Percentiles rank a stretch among this genome's conserved stretches.
Conservation (phyloP, 768 basidiomycete genomes). For the Tulasnella sp. region DNA sequence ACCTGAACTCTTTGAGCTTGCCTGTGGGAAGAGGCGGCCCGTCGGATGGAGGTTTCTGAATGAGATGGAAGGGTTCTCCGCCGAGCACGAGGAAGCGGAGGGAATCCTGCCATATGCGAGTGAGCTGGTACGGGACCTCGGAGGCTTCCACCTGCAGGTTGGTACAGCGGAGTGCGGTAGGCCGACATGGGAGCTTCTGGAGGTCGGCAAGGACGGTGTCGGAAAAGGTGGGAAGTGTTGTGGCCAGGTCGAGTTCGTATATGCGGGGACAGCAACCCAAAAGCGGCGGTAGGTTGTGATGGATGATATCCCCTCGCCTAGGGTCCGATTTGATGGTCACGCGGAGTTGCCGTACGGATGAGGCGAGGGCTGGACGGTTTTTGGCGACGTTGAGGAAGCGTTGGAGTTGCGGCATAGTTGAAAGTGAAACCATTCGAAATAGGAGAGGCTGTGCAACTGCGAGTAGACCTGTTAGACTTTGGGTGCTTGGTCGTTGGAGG, state of each 20-base stretch:
- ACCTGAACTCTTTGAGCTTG: not conserved
- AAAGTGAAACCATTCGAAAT: not conserved
- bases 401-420: not conserved
- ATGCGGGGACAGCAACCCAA: not conserved
- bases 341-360: not conserved
- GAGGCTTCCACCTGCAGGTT: not conserved
- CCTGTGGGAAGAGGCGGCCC: not conserved
- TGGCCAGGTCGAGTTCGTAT: not conserved
- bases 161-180: not conserved
- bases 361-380: not conserved
- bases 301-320: not conserved
- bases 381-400: not conserved
- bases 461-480: not conserved
- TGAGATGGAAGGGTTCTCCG: not conserved
- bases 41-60: not conserved
- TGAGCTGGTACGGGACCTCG: not conserved
- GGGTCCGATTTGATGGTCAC: not conserved
- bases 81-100: not conserved
- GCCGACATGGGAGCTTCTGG: not conserved
- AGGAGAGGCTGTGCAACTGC: not conserved
- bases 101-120: not conserved
- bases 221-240: not conserved
- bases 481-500: not conserved
- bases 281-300: not conserved
- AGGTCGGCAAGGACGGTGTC: not conserved